Conservation (phyloP, 768 basidiomycete species). For the Cystofilobasidium macerans region DNA sequence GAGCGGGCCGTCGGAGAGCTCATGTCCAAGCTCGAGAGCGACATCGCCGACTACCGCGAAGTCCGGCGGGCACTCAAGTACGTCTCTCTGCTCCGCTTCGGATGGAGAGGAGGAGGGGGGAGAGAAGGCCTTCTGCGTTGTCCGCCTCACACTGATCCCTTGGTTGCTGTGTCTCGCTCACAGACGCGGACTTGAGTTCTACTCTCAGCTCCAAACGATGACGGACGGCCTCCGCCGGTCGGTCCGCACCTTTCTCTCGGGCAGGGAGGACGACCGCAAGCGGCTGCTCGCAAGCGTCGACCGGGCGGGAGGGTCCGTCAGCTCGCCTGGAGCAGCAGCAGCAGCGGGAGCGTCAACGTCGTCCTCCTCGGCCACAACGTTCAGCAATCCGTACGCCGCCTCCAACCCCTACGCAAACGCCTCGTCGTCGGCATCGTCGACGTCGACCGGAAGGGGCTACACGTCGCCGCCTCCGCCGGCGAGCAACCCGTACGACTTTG, state of each 20-base stretch:
- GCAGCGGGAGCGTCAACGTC: too few species aligned
- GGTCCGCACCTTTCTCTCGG: constrained; percentile 52
- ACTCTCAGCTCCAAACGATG: constrained; percentile 63
- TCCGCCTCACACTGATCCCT: not conserved
- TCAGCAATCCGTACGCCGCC: constrained; percentile 31
- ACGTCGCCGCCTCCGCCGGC: constrained; percentile 5
- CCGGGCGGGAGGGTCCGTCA: constrained; percentile 33
- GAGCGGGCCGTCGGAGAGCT: constrained; percentile 69
- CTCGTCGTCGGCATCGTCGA: constrained; percentile 32
- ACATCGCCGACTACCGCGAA: constrained; percentile 75
- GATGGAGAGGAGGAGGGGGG: too few species aligned
- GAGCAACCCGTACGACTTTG: constrained; percentile 32
- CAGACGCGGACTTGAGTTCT: constrained; percentile 83
- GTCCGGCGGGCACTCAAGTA: constrained; percentile 72
- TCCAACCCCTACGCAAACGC: constrained; percentile 18
- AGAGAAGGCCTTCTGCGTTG: not conserved
- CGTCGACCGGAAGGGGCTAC: constrained; percentile 26
- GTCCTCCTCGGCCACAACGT: constrained; percentile 30
- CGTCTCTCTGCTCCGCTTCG: constrained; percentile 36
- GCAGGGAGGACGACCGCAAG: constrained; percentile 60
- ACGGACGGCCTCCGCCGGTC: constrained; percentile 50
- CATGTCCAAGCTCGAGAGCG: constrained; percentile 57
- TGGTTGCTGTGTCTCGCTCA: constrained; percentile 12
- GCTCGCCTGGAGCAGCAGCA: too few species aligned
- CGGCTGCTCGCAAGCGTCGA: constrained; percentile 45